phyloP scores from a whole-genome alignment of 352 stramenopile genomes.

The Hyphochytrium catenoides region DNA sequence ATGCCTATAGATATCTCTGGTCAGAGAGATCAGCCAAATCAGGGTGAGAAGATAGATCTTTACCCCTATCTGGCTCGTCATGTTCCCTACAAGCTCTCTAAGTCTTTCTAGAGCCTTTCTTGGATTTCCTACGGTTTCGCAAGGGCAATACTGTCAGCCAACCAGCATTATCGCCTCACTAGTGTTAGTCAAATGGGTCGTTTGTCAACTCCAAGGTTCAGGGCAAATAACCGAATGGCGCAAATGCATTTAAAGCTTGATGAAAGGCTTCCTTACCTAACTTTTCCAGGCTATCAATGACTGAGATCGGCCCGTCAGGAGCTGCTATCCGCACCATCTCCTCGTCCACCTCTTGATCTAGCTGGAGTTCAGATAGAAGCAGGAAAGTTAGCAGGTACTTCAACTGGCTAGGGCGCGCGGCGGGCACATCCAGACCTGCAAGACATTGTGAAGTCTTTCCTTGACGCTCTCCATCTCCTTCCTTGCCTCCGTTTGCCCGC shows the following conservation, averaged over 20 bases:
- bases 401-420: neutral
- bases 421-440: conserved; percentile 15
- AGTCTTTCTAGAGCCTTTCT: conserved; percentile 33
- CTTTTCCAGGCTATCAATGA: conserved; percentile 34
- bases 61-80: conserved; percentile 49
- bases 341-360: conserved; percentile 32
- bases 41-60: no score
- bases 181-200: no score
- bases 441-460: conserved; percentile 65
- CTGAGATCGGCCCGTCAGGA: conserved; percentile 40
- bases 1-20: conserved; percentile 21
- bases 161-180: no score
- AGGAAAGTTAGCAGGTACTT: neutral
- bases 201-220: no score
- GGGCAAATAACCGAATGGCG: no score
- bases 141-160: no score
- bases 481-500: conserved; percentile 89
- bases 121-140: conserved; percentile 65
- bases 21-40: no score
- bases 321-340: conserved; percentile 34
- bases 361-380: no score
- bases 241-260: no score
- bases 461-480: conserved; percentile 55
- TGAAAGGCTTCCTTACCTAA: no score
- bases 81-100: conserved; percentile 40